Percentiles rank a stretch among this genome's conserved stretches.
These are phyloP conservation scores for Candida sp. DNA, from an alignment of 1,139 yeast species.

Conservation along the genomic window DNA sequence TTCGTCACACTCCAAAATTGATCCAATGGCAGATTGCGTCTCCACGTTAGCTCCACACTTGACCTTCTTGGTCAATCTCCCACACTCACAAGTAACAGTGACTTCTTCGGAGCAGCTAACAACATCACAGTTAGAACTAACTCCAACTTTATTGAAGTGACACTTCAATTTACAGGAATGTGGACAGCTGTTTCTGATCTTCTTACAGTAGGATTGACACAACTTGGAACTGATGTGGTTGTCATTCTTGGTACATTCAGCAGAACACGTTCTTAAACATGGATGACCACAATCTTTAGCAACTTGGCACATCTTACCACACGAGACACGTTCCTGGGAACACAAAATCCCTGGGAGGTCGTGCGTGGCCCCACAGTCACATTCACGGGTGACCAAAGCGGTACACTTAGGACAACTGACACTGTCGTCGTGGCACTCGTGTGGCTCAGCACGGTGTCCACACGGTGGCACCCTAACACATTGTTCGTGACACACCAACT, in stretches of 20 bases:
- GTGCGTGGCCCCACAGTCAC: constrained; percentile 70
- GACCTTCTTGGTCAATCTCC: constrained; percentile 48
- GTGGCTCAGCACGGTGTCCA: constrained; percentile 79
- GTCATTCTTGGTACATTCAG: constrained; percentile 35
- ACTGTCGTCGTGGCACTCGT: constrained; percentile 73
- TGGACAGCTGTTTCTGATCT: constrained; percentile 55
- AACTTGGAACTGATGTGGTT: constrained; percentile 35
- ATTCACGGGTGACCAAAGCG: constrained; percentile 58
- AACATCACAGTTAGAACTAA: constrained; percentile 40
- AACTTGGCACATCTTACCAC: constrained; percentile 70
- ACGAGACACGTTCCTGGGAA: constrained; percentile 69
- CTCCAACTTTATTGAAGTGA: constrained; percentile 55
- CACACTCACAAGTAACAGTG: constrained; percentile 65
- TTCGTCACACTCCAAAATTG: constrained; percentile 62
- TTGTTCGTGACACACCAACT: constrained; percentile 69
- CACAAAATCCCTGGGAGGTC: constrained; percentile 71
- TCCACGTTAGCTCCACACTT: constrained; percentile 57
- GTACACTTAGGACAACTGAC: constrained; percentile 82
- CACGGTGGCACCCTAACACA: constrained; percentile 68
- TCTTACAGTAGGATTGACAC: constrained; percentile 65
- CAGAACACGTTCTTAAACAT: constrained; percentile 64
- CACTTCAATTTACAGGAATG: constrained; percentile 69
- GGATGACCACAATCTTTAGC: constrained; percentile 69
- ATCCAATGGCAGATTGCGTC: constrained; percentile 31
- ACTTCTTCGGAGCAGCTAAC: constrained; percentile 53